Evolutionary conservation across 2,329 filamentous ascomycete genomes (phyloP), one percentile per base, ranked within the genome.

Genomic region (Raffaelea albimanens): DNA sequence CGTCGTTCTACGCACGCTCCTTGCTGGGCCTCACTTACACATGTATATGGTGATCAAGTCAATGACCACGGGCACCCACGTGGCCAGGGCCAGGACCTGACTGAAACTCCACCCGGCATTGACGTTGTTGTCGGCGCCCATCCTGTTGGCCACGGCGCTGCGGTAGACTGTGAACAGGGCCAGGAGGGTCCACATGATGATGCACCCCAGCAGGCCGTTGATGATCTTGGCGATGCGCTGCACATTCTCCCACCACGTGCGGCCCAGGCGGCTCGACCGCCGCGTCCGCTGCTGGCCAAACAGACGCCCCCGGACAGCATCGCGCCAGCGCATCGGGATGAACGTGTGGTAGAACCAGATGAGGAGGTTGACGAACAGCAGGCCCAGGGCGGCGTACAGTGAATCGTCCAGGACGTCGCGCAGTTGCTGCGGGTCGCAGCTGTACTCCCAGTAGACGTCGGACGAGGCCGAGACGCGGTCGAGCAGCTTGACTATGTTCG

Each of bases 101-200:
- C 60, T 57, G 43, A 63, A 63, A 4, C 56, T 60, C 60, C 61
- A 63, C 20, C 50, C 10, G 4, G 5, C 14, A 23, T 61, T 53
- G 25, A 52, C 45, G 43, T 59, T 55, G 41, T 59, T 55, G 8
- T 51, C 38, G 10, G 44, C 31, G 14, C 53, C 53, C 14, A 58
- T 50, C 0, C 31, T 16, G 2, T 45, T 10, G 19, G 53, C 43
- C 5, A 59, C 48, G 3, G 38, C 40, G 23, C 43, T 34, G 9
- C 61, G 50, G 47, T 61, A 62, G 4, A 41, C 40, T 1, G 56
- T 52, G 39, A 61, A 63, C 4, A 60, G 46, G 16, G 39, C 56
- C 13, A 63, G 45, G 25, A 60, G 56, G 3, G 51, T 45, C 61
- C 61, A 63, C 53, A 61, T 61, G 22, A 57, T 14, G 14, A 49